Evolutionary conservation across 179 eudicot species (phyloP).

Genomic region (Camellia oleifera): DNA sequence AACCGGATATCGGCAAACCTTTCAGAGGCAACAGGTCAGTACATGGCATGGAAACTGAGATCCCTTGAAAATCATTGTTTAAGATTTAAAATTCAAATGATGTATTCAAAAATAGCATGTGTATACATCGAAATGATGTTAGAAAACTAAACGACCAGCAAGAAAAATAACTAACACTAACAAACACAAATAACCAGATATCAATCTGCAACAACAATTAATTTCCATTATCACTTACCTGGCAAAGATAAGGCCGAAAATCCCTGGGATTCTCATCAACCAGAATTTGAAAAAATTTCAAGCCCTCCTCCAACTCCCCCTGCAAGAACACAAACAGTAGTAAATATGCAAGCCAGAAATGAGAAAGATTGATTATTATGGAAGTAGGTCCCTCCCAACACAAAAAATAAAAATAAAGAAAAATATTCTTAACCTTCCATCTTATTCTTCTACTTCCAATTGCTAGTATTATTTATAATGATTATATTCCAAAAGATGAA

Average conservation of each 20-base stretch:
- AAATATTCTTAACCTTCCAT: too few relatives aligned
- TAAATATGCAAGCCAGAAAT: neutral
- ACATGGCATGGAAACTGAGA: neutral
- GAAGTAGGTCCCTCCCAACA: neutral
- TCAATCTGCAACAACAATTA: neutral
- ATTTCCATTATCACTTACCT: slow-evolving; percentile 39
- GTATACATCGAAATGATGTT: neutral
- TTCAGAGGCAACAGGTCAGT: neutral
- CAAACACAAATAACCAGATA: neutral
- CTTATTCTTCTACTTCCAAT: neutral
- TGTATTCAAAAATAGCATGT: neutral
- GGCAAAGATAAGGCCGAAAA: slow-evolving; percentile 94
- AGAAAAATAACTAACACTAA: neutral
- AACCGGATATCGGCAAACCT: neutral
- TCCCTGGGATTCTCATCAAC: slow-evolving; percentile 84
- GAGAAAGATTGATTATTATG: neutral
- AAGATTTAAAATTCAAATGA: neutral
- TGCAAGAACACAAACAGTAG: slow-evolving; percentile 24
- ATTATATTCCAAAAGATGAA: neutral
- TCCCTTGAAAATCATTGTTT: slow-evolving; percentile 4
- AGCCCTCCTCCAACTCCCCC: slow-evolving; percentile 86
- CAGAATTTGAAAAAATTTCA: slow-evolving; percentile 57
- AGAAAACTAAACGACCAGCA: neutral
- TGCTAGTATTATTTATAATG: neutral
- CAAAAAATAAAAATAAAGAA: neutral